These are phyloP conservation scores for Boletus patriciae DNA, from an alignment of 768 basidiomycete species.

Conservation along the genomic window DNA sequence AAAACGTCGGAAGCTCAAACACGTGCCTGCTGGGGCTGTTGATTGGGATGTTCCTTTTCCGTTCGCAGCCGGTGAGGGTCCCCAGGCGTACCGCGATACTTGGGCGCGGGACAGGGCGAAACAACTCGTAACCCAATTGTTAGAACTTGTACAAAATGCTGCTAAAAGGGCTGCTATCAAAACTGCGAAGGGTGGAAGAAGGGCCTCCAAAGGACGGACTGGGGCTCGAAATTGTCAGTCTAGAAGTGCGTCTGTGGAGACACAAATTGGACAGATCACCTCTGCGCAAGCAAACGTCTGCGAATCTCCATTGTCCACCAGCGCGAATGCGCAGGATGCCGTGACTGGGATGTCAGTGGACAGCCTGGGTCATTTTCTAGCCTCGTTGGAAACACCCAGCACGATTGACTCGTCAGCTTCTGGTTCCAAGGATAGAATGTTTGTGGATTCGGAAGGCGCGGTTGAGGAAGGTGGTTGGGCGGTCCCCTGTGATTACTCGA, in stretches of 20 bases:
- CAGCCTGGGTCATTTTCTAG: conserved; percentile 40
- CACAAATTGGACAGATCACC: neutral
- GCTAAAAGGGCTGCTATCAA: conserved; percentile 60
- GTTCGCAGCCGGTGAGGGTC: conserved; percentile 69
- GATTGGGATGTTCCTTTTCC: conserved; percentile 88
- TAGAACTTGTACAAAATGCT: conserved; percentile 59
- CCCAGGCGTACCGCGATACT: conserved; percentile 56
- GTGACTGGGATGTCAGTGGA: neutral
- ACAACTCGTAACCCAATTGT: conserved; percentile 60
- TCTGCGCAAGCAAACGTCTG: neutral
- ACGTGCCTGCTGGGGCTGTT: conserved; percentile 74
- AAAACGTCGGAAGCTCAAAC: conserved; percentile 64
- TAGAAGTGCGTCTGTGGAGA: conserved; percentile 26
- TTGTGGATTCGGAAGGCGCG: conserved; percentile 8
- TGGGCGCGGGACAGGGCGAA: conserved; percentile 69
- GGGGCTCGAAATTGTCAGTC: conserved; percentile 35
- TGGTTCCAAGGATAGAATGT: conserved; percentile 9
- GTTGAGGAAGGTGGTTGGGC: conserved; percentile 8
- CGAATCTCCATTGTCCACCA: neutral
- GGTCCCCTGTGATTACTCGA: conserved; percentile 35
- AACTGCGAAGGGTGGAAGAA: conserved; percentile 24
- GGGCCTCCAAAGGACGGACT: conserved; percentile 21
- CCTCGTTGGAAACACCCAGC: conserved; percentile 36
- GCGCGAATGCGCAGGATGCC: neutral
- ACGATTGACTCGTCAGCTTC: neutral